Conservation (phyloP, 2,329 filamentous ascomycete genomes). For the Acarospora socialis region DNA sequence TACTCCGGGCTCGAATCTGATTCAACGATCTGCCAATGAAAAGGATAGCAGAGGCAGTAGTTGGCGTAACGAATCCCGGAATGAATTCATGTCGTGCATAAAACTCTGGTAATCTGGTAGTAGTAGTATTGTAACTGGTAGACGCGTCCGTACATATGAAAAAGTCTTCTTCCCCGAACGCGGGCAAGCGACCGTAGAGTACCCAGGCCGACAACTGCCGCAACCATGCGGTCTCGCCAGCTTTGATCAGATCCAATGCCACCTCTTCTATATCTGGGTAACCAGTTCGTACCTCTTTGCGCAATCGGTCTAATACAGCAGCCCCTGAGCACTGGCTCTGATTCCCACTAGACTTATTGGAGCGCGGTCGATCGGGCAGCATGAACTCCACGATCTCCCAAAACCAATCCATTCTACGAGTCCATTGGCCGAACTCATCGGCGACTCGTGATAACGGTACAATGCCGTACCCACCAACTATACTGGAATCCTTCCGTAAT, state of each 20-base stretch:
- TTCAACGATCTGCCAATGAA: conserved; percentile 85
- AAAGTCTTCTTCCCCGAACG: conserved; percentile 69
- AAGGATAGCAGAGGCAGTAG: conserved; percentile 68
- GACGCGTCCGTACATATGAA: conserved; percentile 47
- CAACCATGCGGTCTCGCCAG: conserved; percentile 82
- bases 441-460: conserved; percentile 80
- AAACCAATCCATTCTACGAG: conserved; percentile 70
- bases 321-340: conserved; percentile 47
- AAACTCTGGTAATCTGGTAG: conserved; percentile 39
- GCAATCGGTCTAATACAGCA: conserved; percentile 60
- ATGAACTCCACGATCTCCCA: conserved; percentile 62
- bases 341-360: conserved; percentile 15
- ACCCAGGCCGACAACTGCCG: conserved; percentile 85
- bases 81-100: conserved; percentile 45
- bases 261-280: conserved; percentile 74
- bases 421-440: conserved; percentile 77
- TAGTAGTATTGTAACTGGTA: conserved; percentile 22
- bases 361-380: conserved; percentile 30
- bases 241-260: conserved; percentile 54
- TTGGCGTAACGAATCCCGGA: conserved; percentile 62
- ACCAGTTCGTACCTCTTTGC: conserved; percentile 67
- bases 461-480: conserved; percentile 85
- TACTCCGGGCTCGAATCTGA: conserved; percentile 50
- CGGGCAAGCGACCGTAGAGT: conserved; percentile 70
- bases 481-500: conserved; percentile 56